A percentile compares a stretch with the other conserved stretches of the same genome.
These are phyloP conservation scores for Vicia faba DNA, from an alignment of 306 rosid species.

Conservation along the genomic window DNA sequence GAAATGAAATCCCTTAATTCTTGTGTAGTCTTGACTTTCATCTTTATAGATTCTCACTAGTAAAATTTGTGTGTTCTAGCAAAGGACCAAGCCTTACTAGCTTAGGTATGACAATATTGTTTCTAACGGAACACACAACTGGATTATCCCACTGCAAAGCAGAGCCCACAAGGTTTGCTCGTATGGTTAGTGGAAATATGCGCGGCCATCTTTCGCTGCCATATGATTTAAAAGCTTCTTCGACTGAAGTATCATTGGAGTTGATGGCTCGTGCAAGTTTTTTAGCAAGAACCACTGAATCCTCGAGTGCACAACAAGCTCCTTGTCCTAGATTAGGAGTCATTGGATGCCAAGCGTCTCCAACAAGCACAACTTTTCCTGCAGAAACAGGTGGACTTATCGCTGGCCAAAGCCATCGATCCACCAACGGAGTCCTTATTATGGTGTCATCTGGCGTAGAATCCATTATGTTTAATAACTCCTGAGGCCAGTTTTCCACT, in stretches of 20 bases:
- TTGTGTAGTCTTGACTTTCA: not conserved
- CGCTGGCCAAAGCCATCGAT: slow-evolving; percentile 89
- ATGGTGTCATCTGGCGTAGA: slow-evolving; percentile 66
- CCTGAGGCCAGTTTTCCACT: slow-evolving; percentile 63
- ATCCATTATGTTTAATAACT: slow-evolving; percentile 57
- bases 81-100: slow-evolving; percentile 66
- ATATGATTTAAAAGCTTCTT: slow-evolving; percentile 62
- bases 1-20: too few relatives aligned
- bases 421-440: slow-evolving; percentile 69
- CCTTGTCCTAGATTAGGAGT: slow-evolving; percentile 98
- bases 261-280: slow-evolving; percentile 68
- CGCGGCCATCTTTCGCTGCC: slow-evolving; percentile 80
- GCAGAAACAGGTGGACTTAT: slow-evolving; percentile 64
- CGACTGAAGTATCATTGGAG: slow-evolving; percentile 49
- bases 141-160: slow-evolving; percentile 80
- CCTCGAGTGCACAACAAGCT: slow-evolving; percentile 94
- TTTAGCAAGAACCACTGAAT: slow-evolving; percentile 64
- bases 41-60: slow-evolving; percentile 48
- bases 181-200: slow-evolving; percentile 68
- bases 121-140: slow-evolving; percentile 61
- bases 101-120: slow-evolving; percentile 78
- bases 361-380: slow-evolving; percentile 77
- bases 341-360: slow-evolving; percentile 99
- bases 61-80: slow-evolving; percentile 80
- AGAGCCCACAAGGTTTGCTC: slow-evolving; percentile 79